Base-by-base conservation (phyloP, 2,329 filamentous ascomycete genomes). In the Xylaria multiplex region DNA sequence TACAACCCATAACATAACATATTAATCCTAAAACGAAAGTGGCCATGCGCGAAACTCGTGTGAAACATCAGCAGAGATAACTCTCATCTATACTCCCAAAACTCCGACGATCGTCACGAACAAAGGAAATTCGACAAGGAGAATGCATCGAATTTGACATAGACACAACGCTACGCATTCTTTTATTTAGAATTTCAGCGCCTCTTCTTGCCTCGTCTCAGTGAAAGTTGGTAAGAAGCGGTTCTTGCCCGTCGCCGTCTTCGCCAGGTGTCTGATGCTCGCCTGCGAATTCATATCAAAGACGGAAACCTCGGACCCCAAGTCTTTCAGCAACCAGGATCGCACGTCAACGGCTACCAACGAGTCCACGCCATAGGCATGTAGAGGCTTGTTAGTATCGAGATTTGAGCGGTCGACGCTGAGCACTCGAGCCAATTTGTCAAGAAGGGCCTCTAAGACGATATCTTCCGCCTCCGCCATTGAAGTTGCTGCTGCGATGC, bases 291-390 rank as follows among this genome's bases (percentile, higher is more conserved):
- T 71, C 68, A 74, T 73, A 40, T 75, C 72, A 57, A 75, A 74
- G 13, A 75, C 66, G 19, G 73, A 71, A 2, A 75, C 49, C 24
- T 75, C 70, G 2, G 70, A 70, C 40, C 69, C 65, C n/a, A 75
- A 53, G 37, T 71, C 71, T 59, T 70, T 74, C 22, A 69, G 48
- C 24, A 74, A n/a, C 73, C 72, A 73, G 2, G 71, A 62, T 16
- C 71, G 66, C 46, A 75, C 60, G 42, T 73, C 71, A 9, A 70
- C 74, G 9, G 70, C 74, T 16, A 74, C 71, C 43, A 74, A 58
- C 53, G 73, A 75, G 64, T 75, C 73, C 27, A 75, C 69, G 3
- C 73, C 72, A 22, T 73, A 73, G 0, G 71, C 59, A 49, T 74
- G 64, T 2, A 75, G 62, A 1, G 73, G 70, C 55, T 65, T 68